Base-by-base conservation (phyloP, 805 yeast genomes). In the Citeromyces nyonsensis region DNA sequence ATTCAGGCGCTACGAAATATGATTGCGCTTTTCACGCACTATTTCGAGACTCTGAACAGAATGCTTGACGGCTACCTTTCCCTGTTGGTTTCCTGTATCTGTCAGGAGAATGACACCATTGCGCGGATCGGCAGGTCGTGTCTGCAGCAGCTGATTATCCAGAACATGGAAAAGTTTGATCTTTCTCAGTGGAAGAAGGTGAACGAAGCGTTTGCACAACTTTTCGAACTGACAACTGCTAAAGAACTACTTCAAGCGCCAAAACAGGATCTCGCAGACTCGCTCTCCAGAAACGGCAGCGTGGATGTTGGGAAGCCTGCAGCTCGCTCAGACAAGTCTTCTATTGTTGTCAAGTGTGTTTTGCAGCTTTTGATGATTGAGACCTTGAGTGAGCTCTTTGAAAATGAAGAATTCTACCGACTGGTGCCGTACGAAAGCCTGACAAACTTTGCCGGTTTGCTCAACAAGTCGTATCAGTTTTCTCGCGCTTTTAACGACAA, bases 31-130 rank as follows among this genome's bases (percentile, higher is more conserved):
- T 81, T 88, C 47, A 69, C 85, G 0, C 80, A 76, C 40, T 88
- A 81, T 54, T 91, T 86, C 50, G 81, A 69, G 28, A 66, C 76
- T 3, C 67, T 91, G 46, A 75, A 75, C 42, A 63, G 70, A 28
- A 71, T 81, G 68, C 60, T 88, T 33, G 81, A 73, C 38, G 91
- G 83, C 1, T 84, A 80, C 49, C 61, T 93, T 52, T 73, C 72
- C 12, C 61, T 93, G 33, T 55, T 91, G 35, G 73, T 75, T 2
- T 76, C 88, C 5, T 91, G 98, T 54, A 83, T 91, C 32, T 84
- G 95, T 44, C 98, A 91, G 52, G 95, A 86, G 44, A 88, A 91
- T 50, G 98, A 91, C 46, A 86, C 97, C 0, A 85, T 93, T 44
- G 93, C 96, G 0, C 67, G 94, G 44, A 88, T 88, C 41, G 99